Conservation (phyloP, 306 rosid genomes). For the Aeschynomene evenia region DNA sequence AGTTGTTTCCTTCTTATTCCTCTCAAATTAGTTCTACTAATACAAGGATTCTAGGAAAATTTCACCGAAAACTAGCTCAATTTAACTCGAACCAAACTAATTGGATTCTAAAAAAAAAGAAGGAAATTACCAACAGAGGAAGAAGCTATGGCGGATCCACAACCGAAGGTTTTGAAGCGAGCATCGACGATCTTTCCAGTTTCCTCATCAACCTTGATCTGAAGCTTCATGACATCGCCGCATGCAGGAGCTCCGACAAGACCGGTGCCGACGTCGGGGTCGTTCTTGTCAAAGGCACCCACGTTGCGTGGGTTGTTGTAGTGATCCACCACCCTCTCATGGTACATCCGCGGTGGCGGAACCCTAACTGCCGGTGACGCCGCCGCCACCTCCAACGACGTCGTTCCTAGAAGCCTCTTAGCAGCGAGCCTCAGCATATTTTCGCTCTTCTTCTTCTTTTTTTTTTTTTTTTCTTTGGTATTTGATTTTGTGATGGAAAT, state of each 20-base stretch:
- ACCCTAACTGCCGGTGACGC: constrained; percentile 39
- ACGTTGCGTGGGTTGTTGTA: constrained; percentile 91
- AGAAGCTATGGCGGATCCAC: constrained; percentile 98
- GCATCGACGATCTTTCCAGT: constrained; percentile 91
- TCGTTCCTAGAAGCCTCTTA: constrained; percentile 52
- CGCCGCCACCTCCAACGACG: constrained; percentile 36
- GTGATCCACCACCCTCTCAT: constrained; percentile 95
- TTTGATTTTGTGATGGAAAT: background rate
- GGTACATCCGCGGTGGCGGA: constrained; percentile 72
- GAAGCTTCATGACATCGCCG: constrained; percentile 97
- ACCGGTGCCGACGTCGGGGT: constrained; percentile 81
- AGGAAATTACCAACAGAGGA: constrained; percentile 78
- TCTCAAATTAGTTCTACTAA: too few relatives aligned
- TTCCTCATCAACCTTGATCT: constrained; percentile 79
- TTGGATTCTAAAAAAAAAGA: background rate
- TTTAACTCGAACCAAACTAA: background rate
- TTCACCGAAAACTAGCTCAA: too few relatives aligned
- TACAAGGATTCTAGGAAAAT: too few relatives aligned
- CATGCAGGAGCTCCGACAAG: constrained; percentile 98
- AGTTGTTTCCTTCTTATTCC: too few relatives aligned
- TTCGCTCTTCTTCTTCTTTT: background rate
- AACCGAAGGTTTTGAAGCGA: constrained; percentile 92
- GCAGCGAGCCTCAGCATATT: constrained; percentile 61
- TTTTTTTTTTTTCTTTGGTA: background rate
- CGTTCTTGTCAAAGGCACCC: constrained; percentile 86